A percentile compares a stretch with the other conserved stretches of the same genome.
Conservation (phyloP, 208 protist genomes). For the Endotrypanum monterogeii region DNA sequence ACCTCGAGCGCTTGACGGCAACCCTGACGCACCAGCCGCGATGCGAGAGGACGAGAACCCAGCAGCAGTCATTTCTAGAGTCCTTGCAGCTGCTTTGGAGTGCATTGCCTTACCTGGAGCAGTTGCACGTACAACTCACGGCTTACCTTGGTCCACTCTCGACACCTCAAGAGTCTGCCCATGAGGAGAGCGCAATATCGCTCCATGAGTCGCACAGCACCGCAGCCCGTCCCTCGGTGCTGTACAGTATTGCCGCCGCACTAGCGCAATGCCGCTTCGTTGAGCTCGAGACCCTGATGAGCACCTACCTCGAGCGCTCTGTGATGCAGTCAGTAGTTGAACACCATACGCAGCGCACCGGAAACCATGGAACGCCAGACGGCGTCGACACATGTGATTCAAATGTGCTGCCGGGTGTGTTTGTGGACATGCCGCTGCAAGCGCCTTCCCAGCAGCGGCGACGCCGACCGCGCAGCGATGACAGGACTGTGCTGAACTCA, state of each 20-base stretch:
- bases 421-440: not conserved
- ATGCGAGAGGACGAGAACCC: constrained; percentile 6
- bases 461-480: constrained; percentile 5
- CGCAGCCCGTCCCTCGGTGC: constrained; percentile 27
- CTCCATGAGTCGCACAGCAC: constrained; percentile 4
- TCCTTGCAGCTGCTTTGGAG: constrained; percentile 44
- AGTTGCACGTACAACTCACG: constrained; percentile 24
- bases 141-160: constrained; percentile 11
- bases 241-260: constrained; percentile 47
- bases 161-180: not conserved
- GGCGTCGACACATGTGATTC: not conserved
- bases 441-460: not conserved
- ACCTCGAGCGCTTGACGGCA: constrained; percentile 46
- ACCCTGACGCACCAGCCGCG: constrained; percentile 30
- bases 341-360: constrained; percentile 11
- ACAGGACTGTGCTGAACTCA: not conserved
- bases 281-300: constrained; percentile 37
- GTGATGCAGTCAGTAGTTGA: constrained; percentile 30
- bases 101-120: constrained; percentile 28
- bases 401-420: not conserved
- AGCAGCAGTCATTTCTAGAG: constrained; percentile 25
- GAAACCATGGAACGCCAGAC: not conserved
- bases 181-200: not conserved
- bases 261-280: constrained; percentile 46
- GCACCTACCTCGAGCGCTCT: constrained; percentile 41